These are phyloP conservation scores for Mycena chlorophos DNA, from an alignment of 768 basidiomycete species.

Conservation along the genomic window DNA sequence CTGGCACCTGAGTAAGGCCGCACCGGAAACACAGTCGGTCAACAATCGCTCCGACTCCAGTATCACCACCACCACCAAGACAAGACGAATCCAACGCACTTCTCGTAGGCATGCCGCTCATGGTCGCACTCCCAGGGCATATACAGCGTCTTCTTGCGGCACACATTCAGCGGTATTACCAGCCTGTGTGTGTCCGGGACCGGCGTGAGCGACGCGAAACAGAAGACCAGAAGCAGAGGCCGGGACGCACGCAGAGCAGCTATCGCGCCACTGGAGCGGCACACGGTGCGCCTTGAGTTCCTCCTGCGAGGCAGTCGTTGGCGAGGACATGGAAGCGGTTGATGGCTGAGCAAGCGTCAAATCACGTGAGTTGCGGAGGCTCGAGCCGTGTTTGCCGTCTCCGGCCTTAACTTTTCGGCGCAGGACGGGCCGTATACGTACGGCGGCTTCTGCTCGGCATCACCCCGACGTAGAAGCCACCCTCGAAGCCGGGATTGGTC, in stretches of 20 bases:
- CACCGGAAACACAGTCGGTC: background rate
- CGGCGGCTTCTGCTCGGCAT: too few relatives aligned
- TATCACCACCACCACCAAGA: background rate
- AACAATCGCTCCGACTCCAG: constrained; percentile 3
- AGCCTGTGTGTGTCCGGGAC: too few relatives aligned
- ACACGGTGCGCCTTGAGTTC: constrained; percentile 76
- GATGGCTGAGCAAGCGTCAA: too few relatives aligned
- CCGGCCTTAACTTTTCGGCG: too few relatives aligned
- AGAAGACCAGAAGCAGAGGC: background rate
- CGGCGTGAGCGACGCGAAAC: constrained; percentile 4
- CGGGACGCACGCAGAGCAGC: constrained; percentile 81
- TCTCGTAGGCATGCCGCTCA: constrained; percentile 83
- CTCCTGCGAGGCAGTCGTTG: constrained; percentile 78
- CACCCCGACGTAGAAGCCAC: too few relatives aligned
- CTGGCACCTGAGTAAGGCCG: constrained; percentile 65
- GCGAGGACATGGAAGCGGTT: constrained; percentile 63
- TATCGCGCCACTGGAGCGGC: constrained; percentile 84
- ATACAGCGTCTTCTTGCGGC: constrained; percentile 75
- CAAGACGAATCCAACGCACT: constrained; percentile 48
- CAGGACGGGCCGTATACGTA: too few relatives aligned
- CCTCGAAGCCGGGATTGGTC: too few relatives aligned
- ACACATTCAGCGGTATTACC: constrained; percentile 84
- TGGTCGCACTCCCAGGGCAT: constrained; percentile 94
- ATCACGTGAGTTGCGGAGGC: too few relatives aligned
- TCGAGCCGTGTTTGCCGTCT: too few relatives aligned